These are phyloP conservation scores for Luzula sylvatica DNA, from an alignment of 176 grass and related monocot genomes.

Conservation along the genomic window DNA sequence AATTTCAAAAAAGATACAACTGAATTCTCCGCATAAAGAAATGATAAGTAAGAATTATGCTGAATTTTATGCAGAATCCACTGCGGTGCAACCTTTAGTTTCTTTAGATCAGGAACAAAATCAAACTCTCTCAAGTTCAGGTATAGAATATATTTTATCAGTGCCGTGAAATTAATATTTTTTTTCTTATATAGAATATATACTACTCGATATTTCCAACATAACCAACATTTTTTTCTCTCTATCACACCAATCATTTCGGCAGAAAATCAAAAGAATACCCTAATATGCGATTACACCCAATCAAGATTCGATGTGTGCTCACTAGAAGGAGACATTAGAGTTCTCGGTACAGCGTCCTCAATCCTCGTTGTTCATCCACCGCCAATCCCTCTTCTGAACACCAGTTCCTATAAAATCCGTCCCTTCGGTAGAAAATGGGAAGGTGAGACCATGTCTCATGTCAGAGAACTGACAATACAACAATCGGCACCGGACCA, in stretches of 20 bases:
- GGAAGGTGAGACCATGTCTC: conserved; percentile 42
- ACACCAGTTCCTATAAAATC: conserved; percentile 32
- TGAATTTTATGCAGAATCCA: conserved; percentile 2
- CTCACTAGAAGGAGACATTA: conserved; percentile 54
- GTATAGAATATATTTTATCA: neutral
- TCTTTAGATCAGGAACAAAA: conserved; percentile 1
- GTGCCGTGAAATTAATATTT: neutral
- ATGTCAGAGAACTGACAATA: conserved; percentile 46
- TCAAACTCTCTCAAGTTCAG: neutral
- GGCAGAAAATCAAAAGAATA: neutral
- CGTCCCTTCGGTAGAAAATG: conserved; percentile 85
- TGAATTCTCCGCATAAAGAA: too few relatives aligned
- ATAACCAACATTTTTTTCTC: neutral
- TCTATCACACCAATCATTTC: neutral
- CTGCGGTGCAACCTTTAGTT: neutral
- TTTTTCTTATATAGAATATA: neutral
- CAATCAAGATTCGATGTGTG: conserved; percentile 56
- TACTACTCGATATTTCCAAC: neutral
- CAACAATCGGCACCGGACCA: conserved; percentile 29
- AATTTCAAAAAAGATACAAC: too few relatives aligned
- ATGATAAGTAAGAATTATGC: too few relatives aligned
- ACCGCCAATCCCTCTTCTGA: conserved; percentile 12
- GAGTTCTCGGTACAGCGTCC: conserved; percentile 38
- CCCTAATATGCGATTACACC: conserved; percentile 53
- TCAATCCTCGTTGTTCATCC: conserved; percentile 53